Evolutionary conservation across 2,329 filamentous ascomycete genomes (phyloP), one percentile per base, ranked within the genome.

Genomic region (Sclerotinia subarctica): DNA sequence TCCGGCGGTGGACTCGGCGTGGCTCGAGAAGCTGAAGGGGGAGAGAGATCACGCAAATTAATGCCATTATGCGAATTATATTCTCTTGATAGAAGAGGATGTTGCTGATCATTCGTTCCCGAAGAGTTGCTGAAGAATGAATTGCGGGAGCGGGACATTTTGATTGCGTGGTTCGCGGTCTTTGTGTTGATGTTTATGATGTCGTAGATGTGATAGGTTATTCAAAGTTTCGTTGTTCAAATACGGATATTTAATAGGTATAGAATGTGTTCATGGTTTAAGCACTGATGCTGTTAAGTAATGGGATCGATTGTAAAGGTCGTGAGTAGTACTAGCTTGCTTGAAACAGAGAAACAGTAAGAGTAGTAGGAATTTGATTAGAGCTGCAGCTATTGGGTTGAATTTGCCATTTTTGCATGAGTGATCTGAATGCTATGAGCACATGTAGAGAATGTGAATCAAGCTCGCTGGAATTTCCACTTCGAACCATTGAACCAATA

Each of bases 81-180:
- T 42, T 21, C 38, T 17, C 29, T 46, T n/a, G 26, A 47, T 21
- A 67, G 35, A 53, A 67, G 65, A 42, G 52, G 32, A 53, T 67
- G 38, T 7, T 67, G 46, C n/a, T 60, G 63, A 42, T 67, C 47
- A 42, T 62, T 52, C 4, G 52, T 46, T 13, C 29, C 26, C 15
- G 63, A 57, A 24, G 63, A 65, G 29, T 21, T 56, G 35, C 49
- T 65, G 24, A 56, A 65, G 51, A 65, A 65, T 38, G 52, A 62
- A 32, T 38, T 51, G 38, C 59, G 52, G 35, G 63, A 65, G 19
- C 42, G 63, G 38, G 63, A 65, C 63, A 65, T 60, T 66, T 26
- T 62, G 65, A 11, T 35, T 38, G 26, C 13, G 29, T 51, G 46
- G 32, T 13, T 38, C 5, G n/a, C 26, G 29, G 15, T 19, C 46